Evolutionary conservation across 2,329 filamentous ascomycete genomes (phyloP).

Genomic region (Xylaria sp.): DNA sequence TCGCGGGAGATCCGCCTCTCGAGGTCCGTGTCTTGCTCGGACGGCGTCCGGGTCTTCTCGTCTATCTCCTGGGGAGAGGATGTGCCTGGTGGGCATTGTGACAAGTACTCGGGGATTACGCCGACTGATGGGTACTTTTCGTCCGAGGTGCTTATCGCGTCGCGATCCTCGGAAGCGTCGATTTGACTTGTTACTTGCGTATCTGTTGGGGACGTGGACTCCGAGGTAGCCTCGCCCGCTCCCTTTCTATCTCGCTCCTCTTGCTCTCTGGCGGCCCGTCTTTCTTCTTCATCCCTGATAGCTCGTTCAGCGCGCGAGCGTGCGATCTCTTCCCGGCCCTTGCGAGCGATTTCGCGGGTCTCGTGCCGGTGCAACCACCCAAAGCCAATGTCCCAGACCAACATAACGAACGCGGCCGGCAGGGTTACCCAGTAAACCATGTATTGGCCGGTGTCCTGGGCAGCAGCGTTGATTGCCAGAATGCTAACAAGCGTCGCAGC

Average conservation of each 20-base stretch:
- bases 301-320: constrained; percentile 44
- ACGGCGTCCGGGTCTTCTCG: constrained; percentile 8
- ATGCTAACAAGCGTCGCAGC: constrained; percentile 67
- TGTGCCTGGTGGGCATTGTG: constrained; percentile 6
- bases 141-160: constrained; percentile 6
- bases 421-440: constrained; percentile 71
- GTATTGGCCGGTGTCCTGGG: constrained; percentile 49
- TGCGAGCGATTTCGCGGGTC: constrained; percentile 63
- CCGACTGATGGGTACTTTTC: constrained; percentile 4
- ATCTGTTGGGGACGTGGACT: background rate
- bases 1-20: constrained; percentile 18
- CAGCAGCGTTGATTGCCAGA: constrained; percentile 66
- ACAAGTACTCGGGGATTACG: constrained; percentile 6
- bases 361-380: constrained; percentile 67
- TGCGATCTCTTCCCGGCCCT: constrained; percentile 55
- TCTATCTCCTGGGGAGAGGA: constrained; percentile 11
- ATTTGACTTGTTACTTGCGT: background rate
- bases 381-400: constrained; percentile 66
- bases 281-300: constrained; percentile 38
- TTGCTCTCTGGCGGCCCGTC: constrained; percentile 11
- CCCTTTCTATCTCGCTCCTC: constrained; percentile 1
- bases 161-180: background rate
- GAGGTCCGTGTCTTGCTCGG: constrained; percentile 15
- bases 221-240: background rate
- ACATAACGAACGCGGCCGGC: constrained; percentile 69